Evolutionary conservation across 352 stramenopile species (phyloP).

Genomic region (Phytopythium litorale): DNA sequence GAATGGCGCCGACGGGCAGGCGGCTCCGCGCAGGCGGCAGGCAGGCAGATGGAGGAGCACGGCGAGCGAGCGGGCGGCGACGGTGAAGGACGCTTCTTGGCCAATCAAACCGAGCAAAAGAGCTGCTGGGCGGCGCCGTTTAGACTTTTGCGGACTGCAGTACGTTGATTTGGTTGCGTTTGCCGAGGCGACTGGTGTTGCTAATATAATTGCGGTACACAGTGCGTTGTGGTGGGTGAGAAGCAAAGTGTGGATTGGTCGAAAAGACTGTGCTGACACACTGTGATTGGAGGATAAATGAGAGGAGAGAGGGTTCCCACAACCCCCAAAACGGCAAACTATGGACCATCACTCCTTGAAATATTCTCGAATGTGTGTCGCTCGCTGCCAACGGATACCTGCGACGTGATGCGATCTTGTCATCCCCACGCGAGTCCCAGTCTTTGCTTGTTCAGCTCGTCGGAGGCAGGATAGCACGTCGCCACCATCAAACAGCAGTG

Average conservation of each 20-base stretch:
- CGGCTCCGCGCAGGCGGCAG: constrained; percentile 30
- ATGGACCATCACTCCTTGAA: neutral
- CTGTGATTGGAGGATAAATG: neutral
- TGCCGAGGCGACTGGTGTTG: neutral
- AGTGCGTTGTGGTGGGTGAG: neutral
- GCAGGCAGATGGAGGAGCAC: neutral
- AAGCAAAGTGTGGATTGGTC: neutral
- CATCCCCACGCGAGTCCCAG: no score
- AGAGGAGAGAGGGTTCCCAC: neutral
- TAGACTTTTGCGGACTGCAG: neutral
- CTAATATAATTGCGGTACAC: neutral
- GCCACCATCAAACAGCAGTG: no score
- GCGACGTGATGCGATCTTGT: neutral
- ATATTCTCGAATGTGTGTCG: neutral
- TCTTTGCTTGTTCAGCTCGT: no score
- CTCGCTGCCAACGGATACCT: no score
- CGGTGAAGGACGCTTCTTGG: constrained; percentile 2
- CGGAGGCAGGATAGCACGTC: no score
- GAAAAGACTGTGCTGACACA: no score
- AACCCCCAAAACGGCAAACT: constrained; percentile 3
- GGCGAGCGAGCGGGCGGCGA: neutral
- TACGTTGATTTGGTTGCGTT: neutral
- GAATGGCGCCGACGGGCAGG: constrained; percentile 26
- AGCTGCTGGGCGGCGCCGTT: neutral
- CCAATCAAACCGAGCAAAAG: constrained; percentile 6